These are phyloP conservation scores for Naganishia friedmannii DNA, from an alignment of 768 basidiomycete species.

Conservation along the genomic window DNA sequence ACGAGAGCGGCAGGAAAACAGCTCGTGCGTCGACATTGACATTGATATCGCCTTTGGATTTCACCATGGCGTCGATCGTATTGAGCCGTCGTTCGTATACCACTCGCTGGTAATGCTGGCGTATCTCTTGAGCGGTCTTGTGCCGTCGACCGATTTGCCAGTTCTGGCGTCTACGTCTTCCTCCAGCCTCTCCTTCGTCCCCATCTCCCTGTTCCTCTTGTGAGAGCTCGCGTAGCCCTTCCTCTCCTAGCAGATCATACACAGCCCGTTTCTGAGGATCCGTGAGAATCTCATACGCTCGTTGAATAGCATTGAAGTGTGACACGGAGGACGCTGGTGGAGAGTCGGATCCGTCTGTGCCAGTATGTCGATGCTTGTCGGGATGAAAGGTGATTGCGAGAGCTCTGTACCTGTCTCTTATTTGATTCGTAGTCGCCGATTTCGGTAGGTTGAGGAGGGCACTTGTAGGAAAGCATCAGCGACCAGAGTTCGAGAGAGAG, in stretches of 20 bases:
- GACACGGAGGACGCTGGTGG: conserved; percentile 59
- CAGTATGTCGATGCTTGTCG: conserved; percentile 53
- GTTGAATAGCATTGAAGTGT: conserved; percentile 72
- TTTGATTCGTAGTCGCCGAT: conserved; percentile 65
- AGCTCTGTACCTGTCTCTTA: conserved; percentile 68
- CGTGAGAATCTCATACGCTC: conserved; percentile 77
- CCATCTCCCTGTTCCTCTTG: conserved; percentile 77
- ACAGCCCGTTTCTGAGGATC: conserved; percentile 62
- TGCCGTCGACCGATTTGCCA: conserved; percentile 17
- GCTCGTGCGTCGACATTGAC: conserved; percentile 48
- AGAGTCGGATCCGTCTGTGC: conserved; percentile 54
- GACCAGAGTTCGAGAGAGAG: too few relatives aligned
- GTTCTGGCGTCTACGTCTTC: conserved; percentile 57
- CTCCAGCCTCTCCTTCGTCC: conserved; percentile 78
- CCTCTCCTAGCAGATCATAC: conserved; percentile 69
- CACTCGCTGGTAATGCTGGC: conserved; percentile 42
- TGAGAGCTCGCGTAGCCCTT: conserved; percentile 57
- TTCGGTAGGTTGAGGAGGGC: conserved; percentile 69
- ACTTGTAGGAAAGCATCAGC: conserved; percentile 57
- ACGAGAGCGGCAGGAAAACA: conserved; percentile 40
- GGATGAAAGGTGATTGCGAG: conserved; percentile 79
- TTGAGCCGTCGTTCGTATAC: conserved; percentile 42
- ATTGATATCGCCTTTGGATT: conserved; percentile 46
- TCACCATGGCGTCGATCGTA: conserved; percentile 47
- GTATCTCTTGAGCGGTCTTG: conserved; percentile 30